Base-by-base conservation (phyloP, 1,284 basidiomycete genomes). In the Phylloboletellus chloephorus region DNA sequence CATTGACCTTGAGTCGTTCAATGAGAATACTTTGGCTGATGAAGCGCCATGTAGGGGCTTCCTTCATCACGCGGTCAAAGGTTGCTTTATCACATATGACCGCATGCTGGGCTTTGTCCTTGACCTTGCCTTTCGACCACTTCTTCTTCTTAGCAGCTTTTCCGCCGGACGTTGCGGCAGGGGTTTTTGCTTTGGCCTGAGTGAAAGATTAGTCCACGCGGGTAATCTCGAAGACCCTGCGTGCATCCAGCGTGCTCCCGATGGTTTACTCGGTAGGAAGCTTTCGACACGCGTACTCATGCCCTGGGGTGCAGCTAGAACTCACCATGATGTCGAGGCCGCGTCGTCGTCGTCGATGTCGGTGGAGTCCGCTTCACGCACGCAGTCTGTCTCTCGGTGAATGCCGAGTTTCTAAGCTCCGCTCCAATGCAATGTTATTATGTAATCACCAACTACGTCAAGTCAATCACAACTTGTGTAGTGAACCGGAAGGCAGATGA, bases 111-210 rank as follows among this genome's bases (percentile, higher is more conserved):
- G 89, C 91, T 84, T 97, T 97, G 76, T 97, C 93, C 85, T 97
- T 97, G 68, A 97, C 93, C 74, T 96, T 96, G 69, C 94, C 94
- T 81, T 98, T 98, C 57, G 93, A 97, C 94, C 94, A 98, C 82
- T 98, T 98, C 87, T 98, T 98, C 82, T 98, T 98, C 81, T 97
- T 97, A 52, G 85, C 83, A 60, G 83, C 69, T 67, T 89, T 89
- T 59, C 86, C 83, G 52, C 82, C 82, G 47, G 78, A 71, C 38
- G 80, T 78, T 43, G 79, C 68, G 50, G 82, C 60, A 53, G 84
- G 68, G 58, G 78, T 67, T 61, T 67, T 67, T 62, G 81, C 79
- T 76, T 86, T 86, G 64, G 85, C 82, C 76, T 89, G 50, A 35
- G 22, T 24, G 34, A 47, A 5, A 16, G 20, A 43, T 57, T 13